Evolutionary conservation across 2,329 filamentous ascomycete species (phyloP), one percentile per base, ranked within the genome.

Genomic region (Fusarium oligoseptatum): DNA sequence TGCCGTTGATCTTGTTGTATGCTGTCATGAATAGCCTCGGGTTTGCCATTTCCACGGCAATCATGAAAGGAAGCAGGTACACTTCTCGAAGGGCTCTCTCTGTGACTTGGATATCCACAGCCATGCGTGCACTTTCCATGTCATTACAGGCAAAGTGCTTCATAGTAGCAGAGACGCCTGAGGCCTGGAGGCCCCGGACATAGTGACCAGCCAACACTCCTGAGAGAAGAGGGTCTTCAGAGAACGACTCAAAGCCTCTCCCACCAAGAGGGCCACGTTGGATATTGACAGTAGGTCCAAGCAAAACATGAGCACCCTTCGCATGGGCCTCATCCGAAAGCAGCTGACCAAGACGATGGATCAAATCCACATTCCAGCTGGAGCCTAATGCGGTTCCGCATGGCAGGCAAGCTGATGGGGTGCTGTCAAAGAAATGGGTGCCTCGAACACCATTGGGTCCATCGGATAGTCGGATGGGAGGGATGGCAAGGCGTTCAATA

Each of bases 301-400:
- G 86, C 73, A 92, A 88, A 11, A 94, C 87, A 79, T 94, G 92
- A n/a, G 92, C 87, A 68, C 92, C 92, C 83, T 95, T 95, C 63
- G 76, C 71, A 3, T 71, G 75, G 1, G 74, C 76, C 39, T 81
- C 74, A 29, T 74, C 67, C 1, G 67, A 67, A 2, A 76, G 57
- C 36, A 74, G 37, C 32, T 37, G 62, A 17, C 73, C 73, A n/a
- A 70, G 48, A 11, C 61, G 39, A 63, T 73, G 52, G 24, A 67
- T 64, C 8, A 76, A 39, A 14, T 65, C 39, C 6, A 39, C 29
- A 48, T 76, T 66, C 69, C 73, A 76, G 14, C 66, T 74, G 2
- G 73, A 68, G 12, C 66, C 73, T 15, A 71, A 52, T 1, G 69
- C 67, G 24, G 74, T 77, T 11, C 74, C 75, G 22, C 75, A 77